These are phyloP conservation scores for Candida xyloterini DNA, from an alignment of 805 yeast species.

Conservation along the genomic window DNA sequence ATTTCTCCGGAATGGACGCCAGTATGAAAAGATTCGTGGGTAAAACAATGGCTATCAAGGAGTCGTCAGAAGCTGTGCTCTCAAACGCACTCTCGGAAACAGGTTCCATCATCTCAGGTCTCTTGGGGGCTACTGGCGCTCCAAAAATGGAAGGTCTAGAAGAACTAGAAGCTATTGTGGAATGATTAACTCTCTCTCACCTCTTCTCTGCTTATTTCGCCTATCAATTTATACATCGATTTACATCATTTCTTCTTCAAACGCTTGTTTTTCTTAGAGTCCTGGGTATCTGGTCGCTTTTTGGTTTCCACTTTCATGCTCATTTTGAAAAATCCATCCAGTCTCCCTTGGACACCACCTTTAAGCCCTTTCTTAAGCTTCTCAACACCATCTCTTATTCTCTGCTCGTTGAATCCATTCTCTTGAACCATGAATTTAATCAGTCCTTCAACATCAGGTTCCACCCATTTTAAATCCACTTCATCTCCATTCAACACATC, in stretches of 20 bases:
- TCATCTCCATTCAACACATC: conserved; percentile 66
- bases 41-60: conserved; percentile 18
- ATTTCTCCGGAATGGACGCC: conserved; percentile 65
- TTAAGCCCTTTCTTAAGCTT: conserved; percentile 81
- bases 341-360: conserved; percentile 83
- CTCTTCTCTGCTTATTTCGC: background rate
- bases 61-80: conserved; percentile 16
- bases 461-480: conserved; percentile 76
- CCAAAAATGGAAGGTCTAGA: conserved; percentile 6
- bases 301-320: conserved; percentile 47
- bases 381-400: conserved; percentile 83
- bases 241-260: conserved; percentile 15
- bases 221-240: conserved; percentile 2
- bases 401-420: conserved; percentile 90
- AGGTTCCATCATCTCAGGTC: conserved; percentile 20
- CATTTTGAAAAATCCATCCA: conserved; percentile 88
- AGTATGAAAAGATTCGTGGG: conserved; percentile 35
- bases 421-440: conserved; percentile 78
- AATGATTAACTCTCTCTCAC: background rate
- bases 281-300: conserved; percentile 34
- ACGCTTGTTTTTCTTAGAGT: conserved; percentile 19
- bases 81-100: conserved; percentile 21
- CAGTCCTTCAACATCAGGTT: conserved; percentile 83
- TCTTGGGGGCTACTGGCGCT: conserved; percentile 11
- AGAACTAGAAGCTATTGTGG: conserved; percentile 1